Evolutionary conservation across 352 stramenopile species (phyloP).

Genomic region (Pythium dissotocum): DNA sequence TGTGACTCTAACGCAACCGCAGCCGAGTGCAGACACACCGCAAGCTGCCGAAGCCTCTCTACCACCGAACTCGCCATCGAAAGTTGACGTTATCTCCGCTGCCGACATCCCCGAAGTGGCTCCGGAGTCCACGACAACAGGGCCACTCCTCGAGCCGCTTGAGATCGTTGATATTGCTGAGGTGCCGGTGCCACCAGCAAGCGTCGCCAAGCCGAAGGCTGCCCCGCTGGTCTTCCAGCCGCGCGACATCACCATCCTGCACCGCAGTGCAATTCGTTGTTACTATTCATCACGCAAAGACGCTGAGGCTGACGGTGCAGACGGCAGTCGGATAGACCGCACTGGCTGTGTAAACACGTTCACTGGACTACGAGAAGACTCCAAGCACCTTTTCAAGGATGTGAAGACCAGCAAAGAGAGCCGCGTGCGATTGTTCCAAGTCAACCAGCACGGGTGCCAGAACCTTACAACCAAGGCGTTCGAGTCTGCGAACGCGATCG

Average conservation of each 20-base stretch:
- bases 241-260: conserved; percentile 81
- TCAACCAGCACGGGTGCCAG: conserved; percentile 60
- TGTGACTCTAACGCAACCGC: neutral
- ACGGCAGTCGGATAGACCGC: conserved; percentile 55
- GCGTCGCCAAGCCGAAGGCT: neutral
- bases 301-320: conserved; percentile 66
- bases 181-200: neutral
- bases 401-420: conserved; percentile 58
- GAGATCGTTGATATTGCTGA: neutral
- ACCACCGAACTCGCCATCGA: neutral
- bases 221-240: conserved; percentile 40
- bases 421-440: conserved; percentile 72
- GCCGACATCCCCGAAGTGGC: neutral
- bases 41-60: neutral
- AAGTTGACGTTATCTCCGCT: neutral
- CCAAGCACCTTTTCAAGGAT: conserved; percentile 74
- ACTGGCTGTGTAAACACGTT: conserved; percentile 85
- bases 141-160: neutral
- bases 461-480: conserved; percentile 62
- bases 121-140: neutral
- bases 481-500: conserved; percentile 66
- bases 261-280: conserved; percentile 74
- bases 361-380: conserved; percentile 79
- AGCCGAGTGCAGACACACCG: neutral
- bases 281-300: conserved; percentile 82